Conservation (phyloP, 2,329 filamentous ascomycete species). For the Cytospora schulzeri region DNA sequence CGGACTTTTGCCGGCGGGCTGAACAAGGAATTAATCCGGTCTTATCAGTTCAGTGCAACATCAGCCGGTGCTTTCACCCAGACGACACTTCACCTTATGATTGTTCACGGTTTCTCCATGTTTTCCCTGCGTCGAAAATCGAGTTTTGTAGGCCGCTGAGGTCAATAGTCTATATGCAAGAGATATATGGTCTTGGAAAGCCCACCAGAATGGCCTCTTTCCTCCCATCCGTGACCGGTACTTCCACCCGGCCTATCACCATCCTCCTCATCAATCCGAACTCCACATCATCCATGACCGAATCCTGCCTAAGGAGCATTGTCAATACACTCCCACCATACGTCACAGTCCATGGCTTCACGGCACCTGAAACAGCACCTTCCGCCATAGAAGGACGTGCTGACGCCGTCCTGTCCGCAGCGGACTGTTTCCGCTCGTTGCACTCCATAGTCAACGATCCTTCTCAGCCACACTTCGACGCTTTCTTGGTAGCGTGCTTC, state of each 20-base stretch:
- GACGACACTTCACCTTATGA: neutral
- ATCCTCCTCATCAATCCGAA: slow-evolving; percentile 67
- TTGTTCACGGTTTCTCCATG: too few species aligned
- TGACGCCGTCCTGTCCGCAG: slow-evolving; percentile 53
- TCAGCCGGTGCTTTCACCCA: neutral
- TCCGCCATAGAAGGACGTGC: slow-evolving; percentile 53
- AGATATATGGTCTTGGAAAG: neutral
- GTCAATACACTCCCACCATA: slow-evolving; percentile 46
- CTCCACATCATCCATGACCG: slow-evolving; percentile 59
- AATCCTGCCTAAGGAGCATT: slow-evolving; percentile 49
- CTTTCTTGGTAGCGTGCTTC: slow-evolving; percentile 52
- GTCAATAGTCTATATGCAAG: neutral
- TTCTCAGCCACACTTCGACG: slow-evolving; percentile 41
- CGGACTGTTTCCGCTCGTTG: slow-evolving; percentile 49
- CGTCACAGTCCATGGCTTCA: slow-evolving; percentile 53
- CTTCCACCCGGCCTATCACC: slow-evolving; percentile 31
- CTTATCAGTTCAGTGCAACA: neutral
- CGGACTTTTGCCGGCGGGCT: neutral
- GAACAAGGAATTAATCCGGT: neutral
- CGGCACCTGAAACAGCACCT: slow-evolving; percentile 49
- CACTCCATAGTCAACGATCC: slow-evolving; percentile 40
- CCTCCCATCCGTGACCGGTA: slow-evolving; percentile 21
- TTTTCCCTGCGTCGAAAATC: too few species aligned
- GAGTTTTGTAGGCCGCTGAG: neutral
- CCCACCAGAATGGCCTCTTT: neutral